Percentiles rank a stretch among this genome's conserved stretches.
These are phyloP conservation scores for Neonectria faginata DNA, from an alignment of 2,329 filamentous ascomycete species.

Conservation along the genomic window DNA sequence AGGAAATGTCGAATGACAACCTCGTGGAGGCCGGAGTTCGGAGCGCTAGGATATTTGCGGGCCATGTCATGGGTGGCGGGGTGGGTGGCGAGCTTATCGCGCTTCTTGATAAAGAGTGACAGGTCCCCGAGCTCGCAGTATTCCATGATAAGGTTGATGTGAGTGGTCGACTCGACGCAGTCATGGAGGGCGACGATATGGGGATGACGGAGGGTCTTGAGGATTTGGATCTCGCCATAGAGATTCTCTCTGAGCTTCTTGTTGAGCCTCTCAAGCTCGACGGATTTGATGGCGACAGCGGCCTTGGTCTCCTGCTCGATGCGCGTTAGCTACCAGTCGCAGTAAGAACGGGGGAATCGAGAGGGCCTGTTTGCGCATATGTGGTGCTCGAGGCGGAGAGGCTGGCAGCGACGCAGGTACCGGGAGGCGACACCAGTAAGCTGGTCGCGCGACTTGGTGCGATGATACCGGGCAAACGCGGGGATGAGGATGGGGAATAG, in stretches of 20 bases:
- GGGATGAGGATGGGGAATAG: constrained; percentile 10
- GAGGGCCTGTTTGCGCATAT: constrained; percentile 1
- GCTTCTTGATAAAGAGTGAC: constrained; percentile 95
- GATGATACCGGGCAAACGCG: constrained; percentile 27
- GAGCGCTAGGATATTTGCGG: constrained; percentile 87
- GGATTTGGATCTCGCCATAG: constrained; percentile 93
- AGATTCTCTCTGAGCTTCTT: constrained; percentile 97
- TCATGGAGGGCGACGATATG: constrained; percentile 97
- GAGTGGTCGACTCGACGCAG: constrained; percentile 85
- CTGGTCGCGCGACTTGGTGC: constrained; percentile 21
- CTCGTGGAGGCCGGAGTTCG: constrained; percentile 89
- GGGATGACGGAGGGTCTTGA: constrained; percentile 92
- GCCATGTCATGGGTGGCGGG: constrained; percentile 90
- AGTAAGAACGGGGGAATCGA: neutral
- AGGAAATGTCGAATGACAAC: constrained; percentile 97
- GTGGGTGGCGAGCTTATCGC: constrained; percentile 82
- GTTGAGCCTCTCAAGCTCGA: constrained; percentile 89
- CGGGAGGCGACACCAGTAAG: constrained; percentile 22
- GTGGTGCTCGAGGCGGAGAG: constrained; percentile 8
- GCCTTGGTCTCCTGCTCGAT: constrained; percentile 76
- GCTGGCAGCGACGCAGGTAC: constrained; percentile 11
- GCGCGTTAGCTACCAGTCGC: constrained; percentile 25
- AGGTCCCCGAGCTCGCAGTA: constrained; percentile 96
- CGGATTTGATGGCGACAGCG: constrained; percentile 95
- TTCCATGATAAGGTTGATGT: constrained; percentile 98